Evolutionary conservation across 192 early-diverging fungal genomes (phyloP), one percentile per base, ranked within the genome.

Genomic region (Chytriomyces sp.): DNA sequence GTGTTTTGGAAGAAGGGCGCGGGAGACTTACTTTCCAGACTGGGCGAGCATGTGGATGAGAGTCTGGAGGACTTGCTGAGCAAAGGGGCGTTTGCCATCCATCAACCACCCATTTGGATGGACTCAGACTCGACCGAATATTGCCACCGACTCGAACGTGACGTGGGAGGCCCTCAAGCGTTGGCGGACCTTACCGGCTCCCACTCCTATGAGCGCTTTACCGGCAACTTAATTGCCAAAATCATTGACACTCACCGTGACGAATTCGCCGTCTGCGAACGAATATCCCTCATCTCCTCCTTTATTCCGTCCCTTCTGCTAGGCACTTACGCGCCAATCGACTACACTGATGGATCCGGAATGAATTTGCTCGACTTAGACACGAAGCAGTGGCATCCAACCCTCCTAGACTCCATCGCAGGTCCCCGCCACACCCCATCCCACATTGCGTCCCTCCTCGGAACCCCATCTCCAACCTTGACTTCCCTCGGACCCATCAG

Each of bases 101-200:
- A 39, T 4, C 66, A 86, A 26, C 92, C 91, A 5, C 93, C 93
- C 5, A 93, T 91, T 61, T 94, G 93, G 93, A 89, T 91, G 74
- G 93, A 94, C 63, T 85, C 90, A 5, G 91, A 56, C 33, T 62
- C 39, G 10, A 39, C 67, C 19, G 52, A 61, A 61, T 61, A 36
- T 64, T 94, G 93, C 64, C 70, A 65, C 3, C 67, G 74, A 8
- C 75, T 93, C 31, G 91, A 94, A 44, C 56, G 67, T 8, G 70
- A 76, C n/a, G 82, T 89, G 2, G 92, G 91, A 5, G 87, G 93
- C 0, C 70, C 88, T 0, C 72, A 83, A 7, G 58, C 59, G 5
- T 80, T 94, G 44, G 91, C 91, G 7, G 70, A 85, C 5, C 58
- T 90, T 44, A 90, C 93, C 4, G 93, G 93, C 17, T 92, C 91